Conservation (phyloP, 345 rosid species). For the Salix suchowensis region DNA sequence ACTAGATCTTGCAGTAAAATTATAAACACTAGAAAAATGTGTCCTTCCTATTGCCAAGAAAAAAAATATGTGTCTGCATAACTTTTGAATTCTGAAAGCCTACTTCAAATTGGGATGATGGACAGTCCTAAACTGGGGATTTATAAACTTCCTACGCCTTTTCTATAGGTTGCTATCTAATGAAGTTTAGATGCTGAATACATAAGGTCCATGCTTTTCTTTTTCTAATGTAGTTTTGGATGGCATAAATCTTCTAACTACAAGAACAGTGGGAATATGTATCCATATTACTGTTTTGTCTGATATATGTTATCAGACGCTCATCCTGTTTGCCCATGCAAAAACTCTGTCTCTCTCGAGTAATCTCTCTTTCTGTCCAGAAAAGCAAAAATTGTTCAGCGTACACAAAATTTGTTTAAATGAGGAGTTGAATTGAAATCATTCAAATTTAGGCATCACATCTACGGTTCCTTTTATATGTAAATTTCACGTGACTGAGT, state of each 20-base stretch:
- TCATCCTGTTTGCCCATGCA: neutral
- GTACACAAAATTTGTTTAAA: neutral
- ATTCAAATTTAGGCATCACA: neutral
- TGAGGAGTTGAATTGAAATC: neutral
- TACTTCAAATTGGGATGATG: neutral
- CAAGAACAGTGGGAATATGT: neutral
- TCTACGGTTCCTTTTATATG: neutral
- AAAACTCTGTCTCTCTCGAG: too few relatives aligned
- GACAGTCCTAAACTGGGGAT: neutral
- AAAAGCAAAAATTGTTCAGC: too few relatives aligned
- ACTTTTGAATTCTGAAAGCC: too few relatives aligned
- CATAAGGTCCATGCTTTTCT: too few relatives aligned
- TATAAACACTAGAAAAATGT: neutral
- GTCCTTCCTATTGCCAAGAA: too few relatives aligned
- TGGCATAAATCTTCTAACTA: neutral
- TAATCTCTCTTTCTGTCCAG: too few relatives aligned
- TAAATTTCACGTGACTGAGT: slow-evolving; percentile 7
- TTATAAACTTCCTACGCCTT: neutral
- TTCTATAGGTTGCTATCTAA: neutral
- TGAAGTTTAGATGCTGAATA: too few relatives aligned
- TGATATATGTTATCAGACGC: neutral
- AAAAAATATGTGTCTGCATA: too few relatives aligned
- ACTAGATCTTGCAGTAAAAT: neutral
- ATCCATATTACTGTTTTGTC: neutral
- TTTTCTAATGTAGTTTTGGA: too few relatives aligned